Evolutionary conservation across 2,329 filamentous ascomycete species (phyloP), one percentile per base, ranked within the genome.

Genomic region (Monilinia laxa): DNA sequence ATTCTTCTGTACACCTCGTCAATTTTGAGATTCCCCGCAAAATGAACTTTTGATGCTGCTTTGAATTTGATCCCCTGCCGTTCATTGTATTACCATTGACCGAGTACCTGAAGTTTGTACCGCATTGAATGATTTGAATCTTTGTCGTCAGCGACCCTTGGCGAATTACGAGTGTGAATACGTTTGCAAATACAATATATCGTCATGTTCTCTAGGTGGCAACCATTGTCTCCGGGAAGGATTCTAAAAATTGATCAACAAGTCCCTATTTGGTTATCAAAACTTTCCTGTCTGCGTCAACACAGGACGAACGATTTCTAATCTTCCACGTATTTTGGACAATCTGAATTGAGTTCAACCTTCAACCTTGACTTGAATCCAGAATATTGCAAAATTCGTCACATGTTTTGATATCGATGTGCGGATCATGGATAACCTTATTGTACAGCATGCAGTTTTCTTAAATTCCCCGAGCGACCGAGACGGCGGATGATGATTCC

Each of bases 151-250:
- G 62, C 62, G 25, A 35, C 6, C 1, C 62, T 56, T 56, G 38
- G 51, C 51, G 25, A 47, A 18, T 64, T 25, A 47, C 52, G 51
- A 56, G 52, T 47, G 5, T 56, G 51, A 47, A 47, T 56, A 57
- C 62, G 62, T 56, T 56, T 47, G 18, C 62, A 47, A 18, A 60
- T 51, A 60, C 9, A 35, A 60, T 38, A 11, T 16, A 60, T 51
- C 52, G n/a, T 55, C 51, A 64, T 10, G 3, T 20, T 35, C 12
- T 57, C 38, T 35, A 56, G 38, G 51, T 64, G 18, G 7, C 62
- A 47, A 35, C 12, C 18, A 55, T 56, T 35, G 25, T 4, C 56
- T 23, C 38, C 20, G 3, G 20, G 45, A 7, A 4, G 23, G 57
- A 38, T 51, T 12, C 14, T 9, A 23, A 35, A 16, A 4, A 60